A percentile compares a stretch with the other conserved stretches of the same genome.
These are phyloP conservation scores for Carex scoparia DNA, from an alignment of 176 grass and related monocot genomes.

Conservation along the genomic window DNA sequence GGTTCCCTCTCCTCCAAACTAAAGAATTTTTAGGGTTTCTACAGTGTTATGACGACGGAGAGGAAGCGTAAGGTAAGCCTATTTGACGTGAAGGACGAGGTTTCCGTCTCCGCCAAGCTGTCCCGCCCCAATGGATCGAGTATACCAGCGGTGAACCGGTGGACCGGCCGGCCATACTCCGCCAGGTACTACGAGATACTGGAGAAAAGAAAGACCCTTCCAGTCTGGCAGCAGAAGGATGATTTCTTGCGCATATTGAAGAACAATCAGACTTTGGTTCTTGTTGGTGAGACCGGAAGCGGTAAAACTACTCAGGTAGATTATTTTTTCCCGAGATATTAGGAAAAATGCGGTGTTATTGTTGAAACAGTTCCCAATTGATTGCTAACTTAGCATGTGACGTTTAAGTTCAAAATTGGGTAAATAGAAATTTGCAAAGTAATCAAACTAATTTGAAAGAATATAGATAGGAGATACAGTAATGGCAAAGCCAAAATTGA, in stretches of 20 bases:
- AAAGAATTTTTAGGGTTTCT: background rate
- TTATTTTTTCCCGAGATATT: background rate
- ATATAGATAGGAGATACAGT: too few species aligned
- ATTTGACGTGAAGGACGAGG: slow-evolving; percentile 84
- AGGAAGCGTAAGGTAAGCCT: slow-evolving; percentile 98
- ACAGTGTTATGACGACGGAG: slow-evolving; percentile 58
- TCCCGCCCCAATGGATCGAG: slow-evolving; percentile 25
- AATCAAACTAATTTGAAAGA: too few species aligned
- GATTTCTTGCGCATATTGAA: slow-evolving; percentile 68
- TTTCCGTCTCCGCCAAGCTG: slow-evolving; percentile 65
- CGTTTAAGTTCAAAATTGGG: too few species aligned
- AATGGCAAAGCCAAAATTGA: too few species aligned
- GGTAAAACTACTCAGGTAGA: slow-evolving; percentile 97
- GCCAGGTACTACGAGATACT: slow-evolving; percentile 72
- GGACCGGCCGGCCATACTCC: slow-evolving; percentile 80
- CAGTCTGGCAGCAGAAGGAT: slow-evolving; percentile 98
- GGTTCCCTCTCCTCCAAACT: background rate
- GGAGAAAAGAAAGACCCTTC: slow-evolving; percentile 77
- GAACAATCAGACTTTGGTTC: slow-evolving; percentile 72
- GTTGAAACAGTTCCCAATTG: background rate
- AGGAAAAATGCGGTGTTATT: background rate
- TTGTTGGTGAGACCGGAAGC: slow-evolving; percentile 96
- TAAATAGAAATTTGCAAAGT: too few species aligned
- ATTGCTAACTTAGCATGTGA: background rate
- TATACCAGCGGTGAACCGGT: slow-evolving; percentile 46